Base-by-base conservation (phyloP, 208 protist species). In the Trypanosoma boissoni region DNA sequence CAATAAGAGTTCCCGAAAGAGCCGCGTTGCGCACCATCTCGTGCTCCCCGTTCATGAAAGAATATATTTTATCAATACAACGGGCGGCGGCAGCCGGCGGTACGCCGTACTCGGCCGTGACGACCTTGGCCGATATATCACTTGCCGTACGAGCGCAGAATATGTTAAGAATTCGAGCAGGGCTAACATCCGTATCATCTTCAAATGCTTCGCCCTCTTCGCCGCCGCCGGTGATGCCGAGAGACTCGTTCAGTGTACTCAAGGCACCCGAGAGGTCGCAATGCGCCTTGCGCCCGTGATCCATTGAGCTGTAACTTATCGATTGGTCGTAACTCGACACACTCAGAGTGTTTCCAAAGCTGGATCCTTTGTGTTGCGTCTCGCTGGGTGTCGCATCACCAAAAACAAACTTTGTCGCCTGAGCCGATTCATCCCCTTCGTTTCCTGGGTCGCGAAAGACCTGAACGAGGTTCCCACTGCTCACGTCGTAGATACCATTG, bases 401-500 rank as follows among this genome's bases (percentile, higher is more conserved):
- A 58, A 66, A 66, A 26, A 29, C 23, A 58, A 58, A 66, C 8
- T 24, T 46, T 20, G 23, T 49, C 0, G 12, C n/a, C 27, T 5
- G 21, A 28, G 32, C 51, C 0, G 41, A 9, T 42, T 29, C 36
- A 1, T 32, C 42, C 23, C 20, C 37, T 18, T 7, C 21, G 37
- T 6, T 37, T 27, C 44, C 27, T 27, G 45, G 20, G 18, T 73
- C 51, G 18, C 0, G 56, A 16, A 42, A 36, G 52, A 94, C 37
- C 3, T 75, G 81, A 50, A 90, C 72, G 8, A 94, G 84, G 1
- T 73, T 68, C 10, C 88, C 88, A 16, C 70, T 85, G 32, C 68
- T 70, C 1, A 92, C 72, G 63, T 95, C 85, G 69, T 91, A 95
- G 34, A 95, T 78, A 61, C 88, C 88, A 16, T 82, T 90, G 68